These are phyloP conservation scores for Beta corolliflora DNA, from an alignment of 179 eudicot species.

Conservation along the genomic window DNA sequence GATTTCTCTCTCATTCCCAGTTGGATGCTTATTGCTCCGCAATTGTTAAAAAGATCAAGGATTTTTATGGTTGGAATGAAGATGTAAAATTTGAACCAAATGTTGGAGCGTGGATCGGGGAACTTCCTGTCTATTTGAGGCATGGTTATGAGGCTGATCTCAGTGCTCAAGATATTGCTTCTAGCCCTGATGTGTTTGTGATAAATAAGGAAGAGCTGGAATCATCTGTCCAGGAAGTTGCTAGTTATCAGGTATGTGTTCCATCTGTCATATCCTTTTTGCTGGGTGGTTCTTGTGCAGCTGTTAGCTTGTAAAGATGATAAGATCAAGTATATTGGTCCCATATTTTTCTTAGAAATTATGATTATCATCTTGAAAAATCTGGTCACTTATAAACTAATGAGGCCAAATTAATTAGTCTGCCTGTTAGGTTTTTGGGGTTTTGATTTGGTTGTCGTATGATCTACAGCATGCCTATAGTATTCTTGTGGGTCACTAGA, in stretches of 20 bases:
- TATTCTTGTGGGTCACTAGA: not conserved
- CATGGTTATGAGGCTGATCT: conserved; percentile 33
- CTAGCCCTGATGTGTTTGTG: conserved; percentile 29
- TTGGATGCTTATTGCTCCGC: conserved; percentile 60
- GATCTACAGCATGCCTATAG: not conserved
- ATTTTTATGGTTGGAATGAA: conserved; percentile 66
- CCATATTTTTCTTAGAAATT: not conserved
- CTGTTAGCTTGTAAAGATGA: not conserved
- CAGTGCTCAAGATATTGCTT: conserved; percentile 32
- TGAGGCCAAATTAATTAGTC: no score
- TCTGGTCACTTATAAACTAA: not conserved
- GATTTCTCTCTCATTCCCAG: conserved; percentile 35
- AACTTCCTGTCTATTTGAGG: conserved; percentile 56
- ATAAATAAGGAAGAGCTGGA: conserved; percentile 43
- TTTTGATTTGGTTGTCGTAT: not conserved
- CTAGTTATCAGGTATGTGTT: conserved; percentile 75
- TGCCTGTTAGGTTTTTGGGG: not conserved
- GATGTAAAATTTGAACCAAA: conserved; percentile 48
- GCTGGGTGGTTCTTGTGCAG: not conserved
- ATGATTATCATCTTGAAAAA: not conserved
- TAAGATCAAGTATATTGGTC: not conserved
- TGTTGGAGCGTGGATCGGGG: conserved; percentile 76
- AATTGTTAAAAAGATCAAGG: conserved; percentile 58
- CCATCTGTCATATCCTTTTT: not conserved
- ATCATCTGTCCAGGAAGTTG: conserved; percentile 58